phyloP scores from a whole-genome alignment of 2,329 filamentous ascomycete genomes.

The Cladosporium austrohemisphaericum region DNA sequence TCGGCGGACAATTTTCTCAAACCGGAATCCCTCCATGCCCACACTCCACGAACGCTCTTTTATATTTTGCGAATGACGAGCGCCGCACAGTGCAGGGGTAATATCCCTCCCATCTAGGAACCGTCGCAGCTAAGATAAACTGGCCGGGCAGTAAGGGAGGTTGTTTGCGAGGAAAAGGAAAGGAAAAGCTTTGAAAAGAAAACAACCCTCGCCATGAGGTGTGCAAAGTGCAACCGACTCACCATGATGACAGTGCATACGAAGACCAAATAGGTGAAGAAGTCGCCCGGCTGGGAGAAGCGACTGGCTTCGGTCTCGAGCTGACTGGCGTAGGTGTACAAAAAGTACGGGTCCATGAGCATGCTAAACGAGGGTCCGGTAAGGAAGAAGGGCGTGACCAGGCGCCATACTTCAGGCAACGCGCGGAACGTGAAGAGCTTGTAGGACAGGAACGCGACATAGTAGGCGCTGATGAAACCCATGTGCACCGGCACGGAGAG shows the following conservation, averaged over 20 bases:
- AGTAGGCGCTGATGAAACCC: constrained; percentile 47
- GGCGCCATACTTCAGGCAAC: constrained; percentile 58
- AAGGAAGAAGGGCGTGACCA: constrained; percentile 57
- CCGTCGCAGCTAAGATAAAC: constrained; percentile 49
- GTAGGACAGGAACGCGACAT: constrained; percentile 54
- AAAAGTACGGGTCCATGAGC: constrained; percentile 70
- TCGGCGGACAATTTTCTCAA: constrained; percentile 53
- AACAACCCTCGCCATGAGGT: constrained; percentile 1
- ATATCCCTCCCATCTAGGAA: constrained; percentile 55
- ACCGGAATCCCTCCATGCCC: constrained; percentile 51
- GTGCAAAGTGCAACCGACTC: constrained; percentile 47
- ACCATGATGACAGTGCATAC: constrained; percentile 70
- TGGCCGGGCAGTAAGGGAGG: constrained; percentile 59
- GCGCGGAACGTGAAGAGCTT: constrained; percentile 47
- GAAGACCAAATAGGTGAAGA: constrained; percentile 76
- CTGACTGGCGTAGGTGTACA: constrained; percentile 73
- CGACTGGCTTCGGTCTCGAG: constrained; percentile 69
- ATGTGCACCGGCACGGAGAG: constrained; percentile 61
- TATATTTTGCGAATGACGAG: constrained; percentile 50
- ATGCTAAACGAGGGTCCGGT: constrained; percentile 55
- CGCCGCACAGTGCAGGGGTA: constrained; percentile 48
- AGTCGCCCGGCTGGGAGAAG: constrained; percentile 71
- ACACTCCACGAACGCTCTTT: constrained; percentile 44
- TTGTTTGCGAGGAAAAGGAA: constrained; percentile 32
- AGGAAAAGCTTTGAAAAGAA: constrained; percentile 17